phyloP scores from a whole-genome alignment of 768 basidiomycete genomes.

The Coprinopsis marcescibilis region DNA sequence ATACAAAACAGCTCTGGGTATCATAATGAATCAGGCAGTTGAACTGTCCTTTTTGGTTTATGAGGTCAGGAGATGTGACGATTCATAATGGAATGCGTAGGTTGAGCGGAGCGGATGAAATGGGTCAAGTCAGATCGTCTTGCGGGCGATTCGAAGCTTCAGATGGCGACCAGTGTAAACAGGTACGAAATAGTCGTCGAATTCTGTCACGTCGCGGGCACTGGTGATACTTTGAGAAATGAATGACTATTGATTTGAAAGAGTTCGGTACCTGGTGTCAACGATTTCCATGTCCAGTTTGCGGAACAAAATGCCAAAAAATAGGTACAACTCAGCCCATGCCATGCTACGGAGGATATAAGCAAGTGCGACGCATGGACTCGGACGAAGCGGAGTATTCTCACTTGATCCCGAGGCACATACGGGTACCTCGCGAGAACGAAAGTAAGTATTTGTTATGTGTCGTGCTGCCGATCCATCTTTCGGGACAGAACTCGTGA shows the following conservation, averaged over 20 bases:
- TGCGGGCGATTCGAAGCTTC: conserved; percentile 13
- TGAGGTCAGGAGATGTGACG: too few relatives aligned
- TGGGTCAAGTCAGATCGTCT: too few relatives aligned
- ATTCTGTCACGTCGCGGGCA: conserved; percentile 23
- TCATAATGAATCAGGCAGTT: too few relatives aligned
- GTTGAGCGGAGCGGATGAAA: too few relatives aligned
- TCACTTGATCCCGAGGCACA: conserved; percentile 41
- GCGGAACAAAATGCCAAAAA: conserved; percentile 36
- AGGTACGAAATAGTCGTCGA: conserved; percentile 31
- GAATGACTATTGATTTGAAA: neutral
- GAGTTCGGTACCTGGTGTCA: conserved; percentile 22
- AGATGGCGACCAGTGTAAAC: conserved; percentile 25
- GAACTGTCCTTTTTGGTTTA: too few relatives aligned
- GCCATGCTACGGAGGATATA: conserved; percentile 28
- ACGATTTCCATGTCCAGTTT: conserved; percentile 30
- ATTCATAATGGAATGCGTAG: too few relatives aligned
- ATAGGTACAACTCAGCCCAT: conserved; percentile 36
- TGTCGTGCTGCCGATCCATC: conserved; percentile 31
- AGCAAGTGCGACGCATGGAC: neutral
- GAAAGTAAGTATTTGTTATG: conserved; percentile 34
- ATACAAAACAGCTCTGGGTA: too few relatives aligned
- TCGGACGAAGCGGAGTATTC: conserved; percentile 3
- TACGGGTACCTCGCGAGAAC: conserved; percentile 40
- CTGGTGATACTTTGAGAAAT: conserved; percentile 14
- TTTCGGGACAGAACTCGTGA: conserved; percentile 32